Conservation (phyloP, 2,329 filamentous ascomycete species). For the Nothophoma quercina region DNA sequence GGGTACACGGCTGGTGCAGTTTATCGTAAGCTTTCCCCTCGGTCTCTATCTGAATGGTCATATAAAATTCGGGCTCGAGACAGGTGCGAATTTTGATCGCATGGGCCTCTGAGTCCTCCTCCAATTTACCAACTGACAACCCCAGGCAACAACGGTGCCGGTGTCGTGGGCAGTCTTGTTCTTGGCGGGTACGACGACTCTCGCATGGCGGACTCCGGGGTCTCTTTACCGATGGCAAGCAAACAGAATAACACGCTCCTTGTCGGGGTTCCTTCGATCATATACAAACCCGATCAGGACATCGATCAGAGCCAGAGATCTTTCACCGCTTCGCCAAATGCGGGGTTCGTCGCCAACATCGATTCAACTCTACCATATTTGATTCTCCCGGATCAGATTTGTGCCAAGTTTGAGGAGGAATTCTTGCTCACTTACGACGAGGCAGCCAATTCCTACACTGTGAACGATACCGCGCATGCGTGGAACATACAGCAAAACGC, state of each 20-base stretch:
- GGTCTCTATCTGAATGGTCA: too few relatives aligned
- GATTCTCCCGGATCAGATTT: slow-evolving; percentile 42
- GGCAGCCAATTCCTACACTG: slow-evolving; percentile 41
- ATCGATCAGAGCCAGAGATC: slow-evolving; percentile 18
- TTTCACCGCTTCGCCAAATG: slow-evolving; percentile 6
- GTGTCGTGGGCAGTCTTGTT: slow-evolving; percentile 41
- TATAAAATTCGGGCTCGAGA: too few relatives aligned
- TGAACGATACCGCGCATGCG: slow-evolving; percentile 37
- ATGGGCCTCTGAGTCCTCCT: too few relatives aligned
- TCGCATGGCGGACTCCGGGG: slow-evolving; percentile 29
- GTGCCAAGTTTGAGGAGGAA: slow-evolving; percentile 44
- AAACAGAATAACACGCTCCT: background rate
- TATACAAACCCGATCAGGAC: slow-evolving; percentile 25
- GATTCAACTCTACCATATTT: slow-evolving; percentile 51
- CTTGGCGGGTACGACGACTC: slow-evolving; percentile 53
- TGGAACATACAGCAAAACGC: slow-evolving; percentile 36
- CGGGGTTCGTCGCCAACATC: slow-evolving; percentile 26
- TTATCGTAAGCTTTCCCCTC: slow-evolving; percentile 41
- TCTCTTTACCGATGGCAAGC: slow-evolving; percentile 25
- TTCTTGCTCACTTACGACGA: slow-evolving; percentile 49
- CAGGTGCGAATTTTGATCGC: too few relatives aligned
- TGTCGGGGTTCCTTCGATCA: slow-evolving; percentile 33
- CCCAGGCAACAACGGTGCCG: slow-evolving; percentile 38
- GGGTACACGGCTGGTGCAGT: slow-evolving; percentile 46
- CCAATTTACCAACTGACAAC: slow-evolving; percentile 18